Base-by-base conservation (phyloP, 176 grass and related monocot genomes). In the Oryza coarctata region DNA sequence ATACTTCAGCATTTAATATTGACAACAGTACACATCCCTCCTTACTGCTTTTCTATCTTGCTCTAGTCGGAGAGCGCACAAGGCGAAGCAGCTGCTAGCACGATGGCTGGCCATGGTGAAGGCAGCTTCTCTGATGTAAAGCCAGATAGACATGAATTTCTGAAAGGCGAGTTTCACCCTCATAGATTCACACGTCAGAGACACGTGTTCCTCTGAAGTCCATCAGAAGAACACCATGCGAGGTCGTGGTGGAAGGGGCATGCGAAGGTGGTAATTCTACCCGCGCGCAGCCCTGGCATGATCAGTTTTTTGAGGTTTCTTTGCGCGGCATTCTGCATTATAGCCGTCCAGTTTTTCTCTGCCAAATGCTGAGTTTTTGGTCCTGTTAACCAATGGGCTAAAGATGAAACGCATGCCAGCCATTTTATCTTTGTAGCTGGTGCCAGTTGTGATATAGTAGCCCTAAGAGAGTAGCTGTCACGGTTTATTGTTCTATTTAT, bases 211-310 rank as follows among this genome's bases (percentile, higher is more conserved):
- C n/a, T n/a, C n/a, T n/a, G n/a, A n/a, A n/a, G n/a, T n/a, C n/a
- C n/a, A n/a, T n/a, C n/a, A n/a, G n/a, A n/a, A n/a, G n/a, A n/a
- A n/a, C n/a, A n/a, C n/a, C n/a, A n/a, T n/a, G n/a, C n/a, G n/a
- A n/a, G n/a, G n/a, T n/a, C 90, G 95, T 39, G 95, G 95, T 26
- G 95, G 92, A 26, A 87, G 95, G 76, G 92, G 92, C 30, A 98
- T 98, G 95, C 76, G 95, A 50, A 91, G 95, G 70, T 88, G 92
- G 49, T 95, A 58, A 91, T 40, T 80, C 27, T 27, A 3, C 43
- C 33, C 5, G 15, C 2, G 17, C n/a, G n/a, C n/a, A n/a, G n/a
- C n/a, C n/a, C n/a, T n/a, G n/a, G n/a, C n/a, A n/a, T n/a, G n/a
- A n/a, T n/a, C n/a, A n/a, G n/a, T n/a, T n/a, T n/a, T n/a, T n/a